Evolutionary conservation across 2,329 filamentous ascomycete genomes (phyloP).

Genomic region (Paracamarosporium sp.): DNA sequence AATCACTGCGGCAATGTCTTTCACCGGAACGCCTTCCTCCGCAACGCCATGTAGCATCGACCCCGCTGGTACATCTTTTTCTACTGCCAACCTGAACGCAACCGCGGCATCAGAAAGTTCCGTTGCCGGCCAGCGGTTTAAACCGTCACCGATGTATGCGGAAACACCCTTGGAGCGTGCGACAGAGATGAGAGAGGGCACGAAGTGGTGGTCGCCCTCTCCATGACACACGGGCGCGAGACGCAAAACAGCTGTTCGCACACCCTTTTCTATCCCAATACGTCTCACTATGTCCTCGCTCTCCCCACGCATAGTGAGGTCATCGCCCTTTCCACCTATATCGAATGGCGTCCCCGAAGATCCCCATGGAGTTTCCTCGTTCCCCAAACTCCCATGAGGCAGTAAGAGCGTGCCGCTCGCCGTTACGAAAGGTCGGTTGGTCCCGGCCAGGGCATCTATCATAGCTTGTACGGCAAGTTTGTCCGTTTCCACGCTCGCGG

Average conservation of each 20-base stretch:
- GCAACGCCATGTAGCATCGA: slow-evolving; percentile 42
- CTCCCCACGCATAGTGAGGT: no score
- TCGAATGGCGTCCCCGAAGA: slow-evolving; percentile 9
- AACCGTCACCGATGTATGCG: slow-evolving; percentile 42
- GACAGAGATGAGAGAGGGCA: slow-evolving; percentile 27
- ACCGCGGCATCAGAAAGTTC: slow-evolving; percentile 49
- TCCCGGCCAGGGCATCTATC: slow-evolving; percentile 38
- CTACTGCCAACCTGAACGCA: slow-evolving; percentile 47
- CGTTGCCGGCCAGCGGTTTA: slow-evolving; percentile 43
- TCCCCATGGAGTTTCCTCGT: slow-evolving; percentile 37
- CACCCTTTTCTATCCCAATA: slow-evolving; percentile 20
- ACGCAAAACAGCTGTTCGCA: slow-evolving; percentile 46
- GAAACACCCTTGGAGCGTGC: slow-evolving; percentile 39
- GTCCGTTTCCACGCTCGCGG: slow-evolving; percentile 34
- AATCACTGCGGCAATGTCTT: slow-evolving; percentile 45
- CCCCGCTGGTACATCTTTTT: slow-evolving; percentile 44
- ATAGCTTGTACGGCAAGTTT: slow-evolving; percentile 47
- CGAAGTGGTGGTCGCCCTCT: slow-evolving; percentile 40
- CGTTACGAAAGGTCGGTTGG: slow-evolving; percentile 45
- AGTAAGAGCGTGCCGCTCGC: slow-evolving; percentile 45
- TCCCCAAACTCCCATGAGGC: slow-evolving; percentile 30
- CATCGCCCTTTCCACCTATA: slow-evolving; percentile 17
- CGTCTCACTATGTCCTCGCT: no score
- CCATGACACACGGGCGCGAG: slow-evolving; percentile 51
- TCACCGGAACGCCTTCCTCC: slow-evolving; percentile 45